A percentile compares a stretch with the other conserved stretches of the same genome.
Evolutionary conservation across 2,329 filamentous ascomycete species (phyloP).

Genomic region (Xylaria arbuscula): DNA sequence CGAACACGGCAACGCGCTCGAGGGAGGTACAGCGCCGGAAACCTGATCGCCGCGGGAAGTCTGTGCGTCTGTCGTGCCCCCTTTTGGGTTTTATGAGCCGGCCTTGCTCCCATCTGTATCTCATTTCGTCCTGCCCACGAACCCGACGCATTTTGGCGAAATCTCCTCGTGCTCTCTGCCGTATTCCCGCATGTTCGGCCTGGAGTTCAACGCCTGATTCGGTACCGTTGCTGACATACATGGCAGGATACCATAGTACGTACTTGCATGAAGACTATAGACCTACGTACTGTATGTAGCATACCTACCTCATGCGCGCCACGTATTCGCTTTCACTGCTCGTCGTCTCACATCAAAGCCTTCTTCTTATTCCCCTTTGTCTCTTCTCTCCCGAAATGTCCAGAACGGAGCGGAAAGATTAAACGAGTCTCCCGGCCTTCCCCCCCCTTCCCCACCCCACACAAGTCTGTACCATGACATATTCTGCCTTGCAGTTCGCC

Average conservation of each 20-base stretch:
- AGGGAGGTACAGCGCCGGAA: conserved; percentile 25
- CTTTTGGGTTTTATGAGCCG: not conserved
- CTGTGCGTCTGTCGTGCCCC: not conserved
- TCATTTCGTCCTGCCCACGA: not conserved
- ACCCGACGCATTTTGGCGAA: conserved; percentile 5
- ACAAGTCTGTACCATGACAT: not conserved
- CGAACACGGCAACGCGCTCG: conserved; percentile 16
- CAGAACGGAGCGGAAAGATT: not conserved
- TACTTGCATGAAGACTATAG: conserved; percentile 29
- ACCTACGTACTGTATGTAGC: conserved; percentile 16
- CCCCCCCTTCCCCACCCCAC: not conserved
- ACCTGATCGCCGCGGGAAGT: conserved; percentile 26
- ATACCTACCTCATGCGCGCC: conserved; percentile 15
- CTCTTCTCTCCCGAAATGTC: not conserved
- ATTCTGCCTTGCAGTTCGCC: conserved; percentile 29
- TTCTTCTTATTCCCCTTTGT: not conserved
- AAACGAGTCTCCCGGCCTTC: not conserved
- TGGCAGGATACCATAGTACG: conserved; percentile 24
- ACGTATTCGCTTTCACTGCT: conserved; percentile 17
- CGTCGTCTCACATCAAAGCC: not conserved
- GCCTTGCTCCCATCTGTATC: not conserved
- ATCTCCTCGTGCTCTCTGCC: conserved; percentile 10
- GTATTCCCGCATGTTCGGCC: conserved; percentile 24
- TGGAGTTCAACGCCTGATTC: conserved; percentile 27
- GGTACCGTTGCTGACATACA: conserved; percentile 37